Evolutionary conservation across 2,329 filamentous ascomycete genomes (phyloP).

Genomic region (Eutypella sp.): DNA sequence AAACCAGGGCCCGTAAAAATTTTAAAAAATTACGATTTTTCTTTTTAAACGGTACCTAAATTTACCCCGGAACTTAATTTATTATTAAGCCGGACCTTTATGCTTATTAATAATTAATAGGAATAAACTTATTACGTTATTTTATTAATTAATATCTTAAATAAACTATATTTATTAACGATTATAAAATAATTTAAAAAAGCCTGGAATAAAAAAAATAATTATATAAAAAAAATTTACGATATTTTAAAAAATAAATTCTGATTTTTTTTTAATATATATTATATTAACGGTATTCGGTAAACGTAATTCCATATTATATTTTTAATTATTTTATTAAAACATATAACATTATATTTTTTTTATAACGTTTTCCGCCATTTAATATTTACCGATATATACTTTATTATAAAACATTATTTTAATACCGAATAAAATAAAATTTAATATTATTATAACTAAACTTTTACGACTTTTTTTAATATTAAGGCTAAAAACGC

Average conservation of each 20-base stretch:
- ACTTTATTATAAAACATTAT: not conserved
- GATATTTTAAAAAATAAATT: slow-evolving; percentile 3
- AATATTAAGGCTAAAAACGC: not conserved
- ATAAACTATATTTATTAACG: not conserved
- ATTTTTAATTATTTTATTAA: slow-evolving; percentile 1
- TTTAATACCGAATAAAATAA: not conserved
- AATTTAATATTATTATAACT: not conserved
- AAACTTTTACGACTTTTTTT: not conserved
- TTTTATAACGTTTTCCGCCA: not conserved
- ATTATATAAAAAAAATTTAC: slow-evolving; percentile 1
- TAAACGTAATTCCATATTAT: slow-evolving; percentile 2
- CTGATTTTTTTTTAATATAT: slow-evolving; percentile 2
- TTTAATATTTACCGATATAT: not conserved
- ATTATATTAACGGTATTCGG: not conserved
- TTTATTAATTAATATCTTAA: not conserved
- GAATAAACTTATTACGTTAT: slow-evolving; percentile 1
- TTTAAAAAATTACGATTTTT: not conserved
- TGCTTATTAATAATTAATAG: not conserved
- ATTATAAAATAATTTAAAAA: slow-evolving; percentile 2
- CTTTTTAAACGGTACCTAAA: not conserved
- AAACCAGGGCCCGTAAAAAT: not conserved
- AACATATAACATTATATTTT: too few species aligned
- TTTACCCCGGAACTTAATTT: not conserved
- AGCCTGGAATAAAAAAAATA: slow-evolving; percentile 3
- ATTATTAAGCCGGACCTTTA: not conserved